Conservation (phyloP, 768 basidiomycete species). For the Termitomyces sp. region DNA sequence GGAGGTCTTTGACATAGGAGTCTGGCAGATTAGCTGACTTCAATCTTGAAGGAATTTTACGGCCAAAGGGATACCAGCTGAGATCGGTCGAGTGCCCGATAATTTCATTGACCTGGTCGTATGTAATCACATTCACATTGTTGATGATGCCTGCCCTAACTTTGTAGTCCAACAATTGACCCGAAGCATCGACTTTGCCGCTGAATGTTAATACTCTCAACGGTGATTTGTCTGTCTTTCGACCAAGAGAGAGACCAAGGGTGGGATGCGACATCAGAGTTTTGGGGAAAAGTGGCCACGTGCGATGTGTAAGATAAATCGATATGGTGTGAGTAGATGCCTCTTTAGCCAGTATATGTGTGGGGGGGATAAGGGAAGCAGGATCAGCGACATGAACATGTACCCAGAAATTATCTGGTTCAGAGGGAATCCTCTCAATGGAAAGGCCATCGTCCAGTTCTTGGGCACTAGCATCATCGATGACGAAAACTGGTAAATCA, state of each 20-base stretch:
- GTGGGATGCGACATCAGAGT: slow-evolving; percentile 42
- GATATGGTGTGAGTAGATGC: slow-evolving; percentile 54
- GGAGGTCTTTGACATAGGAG: slow-evolving; percentile 25
- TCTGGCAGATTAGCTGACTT: slow-evolving; percentile 12
- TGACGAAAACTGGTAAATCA: slow-evolving; percentile 73
- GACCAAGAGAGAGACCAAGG: slow-evolving; percentile 38
- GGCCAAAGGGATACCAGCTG: slow-evolving; percentile 42
- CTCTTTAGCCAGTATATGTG: slow-evolving; percentile 53
- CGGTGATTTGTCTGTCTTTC: slow-evolving; percentile 29
- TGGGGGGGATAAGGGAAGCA: slow-evolving; percentile 70
- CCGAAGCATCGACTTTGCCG: slow-evolving; percentile 53
- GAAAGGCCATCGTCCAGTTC: slow-evolving; percentile 96
- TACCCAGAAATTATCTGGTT: slow-evolving; percentile 68
- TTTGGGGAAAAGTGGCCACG: slow-evolving; percentile 72
- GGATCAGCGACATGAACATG: slow-evolving; percentile 95
- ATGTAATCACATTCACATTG: slow-evolving; percentile 61
- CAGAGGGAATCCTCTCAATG: slow-evolving; percentile 59
- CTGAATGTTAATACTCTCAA: slow-evolving; percentile 79
- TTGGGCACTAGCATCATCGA: slow-evolving; percentile 75
- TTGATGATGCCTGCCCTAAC: slow-evolving; percentile 72
- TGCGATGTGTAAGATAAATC: slow-evolving; percentile 61
- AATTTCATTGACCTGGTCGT: slow-evolving; percentile 59
- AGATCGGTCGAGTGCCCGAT: slow-evolving; percentile 26
- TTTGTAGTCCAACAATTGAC: slow-evolving; percentile 65
- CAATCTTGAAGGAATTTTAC: slow-evolving; percentile 7